Conservation (phyloP, 257 asterid species). For the Cynanchum wilfordii region DNA sequence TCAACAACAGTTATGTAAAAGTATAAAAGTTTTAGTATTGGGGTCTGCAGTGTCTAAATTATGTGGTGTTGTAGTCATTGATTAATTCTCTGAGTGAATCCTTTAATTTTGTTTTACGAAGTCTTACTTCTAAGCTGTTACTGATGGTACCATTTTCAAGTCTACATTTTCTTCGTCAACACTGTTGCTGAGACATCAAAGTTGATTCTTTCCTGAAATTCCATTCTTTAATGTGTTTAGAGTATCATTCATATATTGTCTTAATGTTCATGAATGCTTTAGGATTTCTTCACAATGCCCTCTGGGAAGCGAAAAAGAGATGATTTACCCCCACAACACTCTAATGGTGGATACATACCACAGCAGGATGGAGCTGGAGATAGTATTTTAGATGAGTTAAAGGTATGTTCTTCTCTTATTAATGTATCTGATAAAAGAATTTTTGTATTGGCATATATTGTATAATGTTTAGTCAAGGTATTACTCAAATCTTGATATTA, state of each 20-base stretch:
- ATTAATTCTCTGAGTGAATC: background rate
- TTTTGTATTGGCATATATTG: background rate
- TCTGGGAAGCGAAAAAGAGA: constrained; percentile 91
- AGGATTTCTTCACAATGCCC: constrained; percentile 71
- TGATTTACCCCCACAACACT: constrained; percentile 57
- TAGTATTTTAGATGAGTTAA: constrained; percentile 34
- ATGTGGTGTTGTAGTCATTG: background rate
- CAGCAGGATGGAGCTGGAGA: constrained; percentile 97
- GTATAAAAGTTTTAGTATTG: background rate
- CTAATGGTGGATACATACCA: constrained; percentile 77
- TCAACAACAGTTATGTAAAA: background rate
- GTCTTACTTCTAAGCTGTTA: background rate
- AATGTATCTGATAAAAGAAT: background rate
- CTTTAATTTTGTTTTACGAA: background rate
- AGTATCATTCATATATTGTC: background rate
- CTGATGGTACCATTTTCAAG: background rate
- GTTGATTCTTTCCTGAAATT: background rate
- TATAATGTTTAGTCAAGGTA: background rate
- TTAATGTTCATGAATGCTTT: constrained; percentile 17
- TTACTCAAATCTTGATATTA: background rate
- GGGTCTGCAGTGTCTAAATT: background rate
- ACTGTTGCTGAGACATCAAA: background rate
- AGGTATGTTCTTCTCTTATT: constrained; percentile 36
- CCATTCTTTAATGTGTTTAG: background rate
- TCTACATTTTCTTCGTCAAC: background rate